Evolutionary conservation across 768 basidiomycete genomes (phyloP), one percentile per base, ranked within the genome.

Genomic region (Asterophora parasitica): DNA sequence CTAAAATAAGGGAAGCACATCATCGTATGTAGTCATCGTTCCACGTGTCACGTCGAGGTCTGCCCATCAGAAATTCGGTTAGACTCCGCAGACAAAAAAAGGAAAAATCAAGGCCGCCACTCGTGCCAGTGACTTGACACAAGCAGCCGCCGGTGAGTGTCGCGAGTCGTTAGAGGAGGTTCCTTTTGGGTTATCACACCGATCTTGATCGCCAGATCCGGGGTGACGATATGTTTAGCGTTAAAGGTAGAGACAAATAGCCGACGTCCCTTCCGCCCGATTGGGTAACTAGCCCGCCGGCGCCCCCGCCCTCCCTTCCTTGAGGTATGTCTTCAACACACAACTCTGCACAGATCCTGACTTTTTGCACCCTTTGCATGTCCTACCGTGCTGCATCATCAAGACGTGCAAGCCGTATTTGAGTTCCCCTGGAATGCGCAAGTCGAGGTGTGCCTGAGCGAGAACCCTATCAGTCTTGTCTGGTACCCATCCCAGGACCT

Each of bases 361-460:
- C 51, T 65, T 55, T 55, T 69, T 80, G 58, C 81, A 83, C 1
- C 78, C 79, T 45, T 69, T 72, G 51, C 81, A 82, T 2, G 60
- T 50, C 28, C 79, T 61, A 3, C 82, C 81, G 53, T 82, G 82
- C 17, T 65, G 68, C 20, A 83, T 70, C 77, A 83, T 77, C 52
- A 81, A 61, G 2, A 79, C 74, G 56, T 83, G 81, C 16, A 82
- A 57, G 0, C 73, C 77, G 49, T 78, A 77, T 58, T 83, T 82
- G 4, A 82, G 65, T 42, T 75, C 71, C 3, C 64, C 63, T 2
- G 80, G 79, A 15, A 83, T 64, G 20, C 58, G 68, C 26, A 72
- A 54, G 54, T 82, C 80, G 13, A 83, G 59, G 58, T 81, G 81
- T 9, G 77, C 78, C 60, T 82, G 81, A 1, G 81, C 68, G 4